These are phyloP conservation scores for Emmonsiellopsis sp. DNA, from an alignment of 2,329 filamentous ascomycete genomes.

Conservation along the genomic window DNA sequence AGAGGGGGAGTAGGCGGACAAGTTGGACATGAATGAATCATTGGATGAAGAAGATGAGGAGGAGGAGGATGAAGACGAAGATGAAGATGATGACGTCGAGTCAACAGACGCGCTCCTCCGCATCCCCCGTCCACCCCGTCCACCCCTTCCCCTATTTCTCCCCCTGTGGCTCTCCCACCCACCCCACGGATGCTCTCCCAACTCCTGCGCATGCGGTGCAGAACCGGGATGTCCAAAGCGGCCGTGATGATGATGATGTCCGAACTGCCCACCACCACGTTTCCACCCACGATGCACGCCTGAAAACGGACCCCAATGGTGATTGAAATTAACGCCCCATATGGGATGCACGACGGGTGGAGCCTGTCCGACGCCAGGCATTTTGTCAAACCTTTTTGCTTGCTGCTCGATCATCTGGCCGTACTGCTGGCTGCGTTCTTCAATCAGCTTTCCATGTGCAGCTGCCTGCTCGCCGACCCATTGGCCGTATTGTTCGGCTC, in stretches of 20 bases:
- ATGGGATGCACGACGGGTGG: too few relatives aligned
- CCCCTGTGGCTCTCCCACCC: not conserved
- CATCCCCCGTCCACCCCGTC: not conserved
- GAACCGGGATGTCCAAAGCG: not conserved
- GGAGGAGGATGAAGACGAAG: slow-evolving; percentile 9
- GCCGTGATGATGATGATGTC: not conserved
- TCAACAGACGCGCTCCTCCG: slow-evolving; percentile 7
- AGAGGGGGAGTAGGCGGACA: not conserved
- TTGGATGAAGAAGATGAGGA: slow-evolving; percentile 4
- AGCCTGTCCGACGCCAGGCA: slow-evolving; percentile 7
- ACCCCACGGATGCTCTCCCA: not conserved
- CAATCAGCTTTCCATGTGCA: slow-evolving; percentile 26
- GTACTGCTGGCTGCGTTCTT: slow-evolving; percentile 27
- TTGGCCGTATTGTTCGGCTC: slow-evolving; percentile 33
- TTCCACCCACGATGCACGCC: not conserved
- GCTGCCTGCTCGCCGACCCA: slow-evolving; percentile 27
- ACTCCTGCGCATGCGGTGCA: not conserved
- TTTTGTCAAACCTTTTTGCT: slow-evolving; percentile 10
- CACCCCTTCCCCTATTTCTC: not conserved
- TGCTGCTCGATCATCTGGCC: slow-evolving; percentile 31
- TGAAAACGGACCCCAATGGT: not conserved
- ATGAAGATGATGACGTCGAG: slow-evolving; percentile 8
- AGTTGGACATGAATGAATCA: not conserved
- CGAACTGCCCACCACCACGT: not conserved
- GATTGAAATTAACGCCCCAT: not conserved